Evolutionary conservation across 2,329 filamentous ascomycete genomes (phyloP).

Genomic region (Cytospora schulzeri): DNA sequence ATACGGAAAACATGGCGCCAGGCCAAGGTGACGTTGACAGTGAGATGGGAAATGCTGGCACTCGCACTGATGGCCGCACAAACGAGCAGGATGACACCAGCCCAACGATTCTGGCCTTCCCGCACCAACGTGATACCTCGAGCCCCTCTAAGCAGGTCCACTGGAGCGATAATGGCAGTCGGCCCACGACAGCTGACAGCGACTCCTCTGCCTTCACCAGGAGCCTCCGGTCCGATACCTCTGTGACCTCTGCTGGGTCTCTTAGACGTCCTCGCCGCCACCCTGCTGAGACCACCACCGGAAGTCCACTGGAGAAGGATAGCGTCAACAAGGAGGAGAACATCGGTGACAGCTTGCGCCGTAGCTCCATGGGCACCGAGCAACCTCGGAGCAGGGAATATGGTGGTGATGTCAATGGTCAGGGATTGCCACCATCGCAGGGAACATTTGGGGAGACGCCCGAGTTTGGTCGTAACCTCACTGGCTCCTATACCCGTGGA

Average conservation of each 20-base stretch:
- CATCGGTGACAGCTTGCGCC: conserved; percentile 14
- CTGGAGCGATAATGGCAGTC: conserved; percentile 13
- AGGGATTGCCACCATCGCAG: background rate
- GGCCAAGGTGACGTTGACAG: background rate
- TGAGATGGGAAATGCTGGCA: background rate
- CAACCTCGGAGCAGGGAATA: background rate
- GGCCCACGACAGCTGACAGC: conserved; percentile 6
- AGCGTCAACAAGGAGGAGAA: background rate
- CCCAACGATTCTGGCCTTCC: background rate
- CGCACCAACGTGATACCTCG: background rate
- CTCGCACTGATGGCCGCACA: background rate
- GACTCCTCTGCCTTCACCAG: conserved; percentile 2
- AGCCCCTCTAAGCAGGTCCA: conserved; percentile 17
- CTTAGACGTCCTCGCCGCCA: conserved; percentile 18
- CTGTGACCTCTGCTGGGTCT: conserved; percentile 10
- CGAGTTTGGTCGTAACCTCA: background rate
- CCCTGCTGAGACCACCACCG: conserved; percentile 23
- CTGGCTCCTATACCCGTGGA: background rate
- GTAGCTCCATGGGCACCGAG: background rate
- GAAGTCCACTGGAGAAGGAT: conserved; percentile 21
- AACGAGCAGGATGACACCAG: background rate
- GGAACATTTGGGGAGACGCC: background rate
- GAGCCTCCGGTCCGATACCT: background rate
- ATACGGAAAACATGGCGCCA: background rate
- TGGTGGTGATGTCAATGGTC: background rate